Base-by-base conservation (phyloP, 2,329 filamentous ascomycete genomes). In the Diaporthe citriasiana region DNA sequence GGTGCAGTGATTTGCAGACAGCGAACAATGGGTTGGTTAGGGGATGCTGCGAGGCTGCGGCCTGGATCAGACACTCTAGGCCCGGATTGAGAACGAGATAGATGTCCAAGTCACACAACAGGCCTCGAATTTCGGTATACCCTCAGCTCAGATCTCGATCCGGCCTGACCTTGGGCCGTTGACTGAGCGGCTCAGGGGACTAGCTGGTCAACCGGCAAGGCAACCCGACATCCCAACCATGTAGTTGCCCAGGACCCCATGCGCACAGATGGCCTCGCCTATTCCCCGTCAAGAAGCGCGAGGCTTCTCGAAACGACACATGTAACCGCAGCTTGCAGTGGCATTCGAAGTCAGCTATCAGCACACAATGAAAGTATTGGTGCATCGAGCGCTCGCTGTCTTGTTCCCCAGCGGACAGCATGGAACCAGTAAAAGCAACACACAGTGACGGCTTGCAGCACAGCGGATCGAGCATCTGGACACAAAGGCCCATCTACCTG, bases 1-100 rank as follows among this genome's bases (percentile, higher is more conserved):
- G n/a, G 51, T n/a, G 50, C 42, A 50, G 38, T 55, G 50, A 71
- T 66, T 47, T 63, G 60, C 57, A 66, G 40, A 51, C n/a, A 47
- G 47, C 63, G 45, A 68, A 53, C 55, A 50, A 35, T n/a, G 33
- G 45, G 45, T 30, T 27, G 30, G n/a, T 57, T 57, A 51, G 50
- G 47, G 50, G 40, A 25, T 40, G 47, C 47, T 38, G n/a, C 33
- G 63, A 66, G 47, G 63, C 33, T 27, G 33, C 47, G 17, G 15
- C 17, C 47, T 22, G 33, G 17, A 25, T 9, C 13, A 65, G 25
- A 51, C 15, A 38, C 47, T 30, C 12, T 7, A 66, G 42, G 60
- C 40, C 9, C 19, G 59, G 59, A 12, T 40, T 51, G 45, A 27
- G 63, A 51, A 38, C 30, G 33, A 66, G 22, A 51, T n/a, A 38